Base-by-base conservation (phyloP, 768 basidiomycete species). In the Russula brevipes region DNA sequence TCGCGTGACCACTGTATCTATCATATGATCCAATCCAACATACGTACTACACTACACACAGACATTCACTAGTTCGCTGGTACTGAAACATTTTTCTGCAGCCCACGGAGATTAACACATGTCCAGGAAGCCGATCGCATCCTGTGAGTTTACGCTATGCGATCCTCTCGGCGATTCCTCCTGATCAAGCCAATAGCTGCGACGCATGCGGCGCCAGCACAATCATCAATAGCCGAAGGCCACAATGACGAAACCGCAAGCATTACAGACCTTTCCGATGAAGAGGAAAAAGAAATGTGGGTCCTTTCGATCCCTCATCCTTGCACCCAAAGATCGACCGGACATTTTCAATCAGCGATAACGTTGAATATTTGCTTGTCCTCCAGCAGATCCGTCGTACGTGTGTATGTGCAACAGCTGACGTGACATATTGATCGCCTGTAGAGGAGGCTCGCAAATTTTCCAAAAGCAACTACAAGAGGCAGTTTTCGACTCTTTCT, bases 321-420 rank as follows among this genome's bases (percentile, higher is more conserved):
- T 45, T 19, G 16, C 19, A 49, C 14, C 24, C 12, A 2, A 41
- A 5, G 9, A 30, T n/a, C 31, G 30, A 35, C 39, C 12, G 11
- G 8, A 42, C 35, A 4, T 36, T 41, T 9, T 30, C 16, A 16
- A 44, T 39, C 35, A 64, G 63, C 5, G 63, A 64, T 24, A 60
- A 58, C 31, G 30, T 60, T 14, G 45, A 64, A 51, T 64, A 60
- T 33, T 55, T 60, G 44, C 2, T 60, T 19, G 24, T n/a, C 17
- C 58, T 64, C 31, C 63, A 64, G 35, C 54, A 51, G 35, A 60
- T 55, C 39, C 63, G 63, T 44, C 39, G 63, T 64, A 50, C 38
- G 63, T 60, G 50, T 44, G 42, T 46, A 42, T 44, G 31, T 24
- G 36, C 10, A 10, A 50, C 38, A 12, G 11, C 14, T 19, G n/a